Evolutionary conservation across 257 asterid species (phyloP), one percentile per base, ranked within the genome.

Genomic region (Fraxinus cuspidata): DNA sequence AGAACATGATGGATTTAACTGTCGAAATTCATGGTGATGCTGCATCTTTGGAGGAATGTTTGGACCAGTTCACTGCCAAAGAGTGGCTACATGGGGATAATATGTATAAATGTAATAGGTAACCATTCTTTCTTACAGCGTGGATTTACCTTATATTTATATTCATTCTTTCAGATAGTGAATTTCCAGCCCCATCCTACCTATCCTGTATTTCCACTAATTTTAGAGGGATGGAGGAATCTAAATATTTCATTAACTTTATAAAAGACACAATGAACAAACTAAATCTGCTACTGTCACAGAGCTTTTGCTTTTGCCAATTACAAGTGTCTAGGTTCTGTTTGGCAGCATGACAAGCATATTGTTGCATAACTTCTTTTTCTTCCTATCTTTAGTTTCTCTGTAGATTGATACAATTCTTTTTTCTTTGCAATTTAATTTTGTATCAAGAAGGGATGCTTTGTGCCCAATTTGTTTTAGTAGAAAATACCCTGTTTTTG

Each of bases 11-110:
- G 99, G 99, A 96, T 87, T 92, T 96, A 86, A 96, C 97, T 63
- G 99, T 96, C 77, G 99, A 96, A 87, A 96, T 96, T 85, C 96
- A 96, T 40, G 99, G 99, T 70, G 97, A 92, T 86, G 97, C 96
- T 85, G 92, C 84, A 77, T 92, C 99, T 76, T 82, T 96, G 88
- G 98, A 93, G 88, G 96, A 93, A 87, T 96, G 99, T 87, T 86
- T 96, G 89, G 96, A 96, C 76, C 98, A 96, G 85, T 93, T 93
- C 89, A 96, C 99, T 9, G 93, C 94, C 44, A 87, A 85, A 85
- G 99, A 96, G 81, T 34, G 87, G 87, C 99, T 96, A 85, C 96
- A 93, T 83, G 99, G 99, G 63, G 99, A 96, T 87, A 96, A 96
- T 86, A 90, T 90, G 99, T 96, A 96, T 81, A 96, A 88, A 86